phyloP scores from a whole-genome alignment of 2,329 filamentous ascomycete genomes.

The Trichoderma arundinaceum region DNA sequence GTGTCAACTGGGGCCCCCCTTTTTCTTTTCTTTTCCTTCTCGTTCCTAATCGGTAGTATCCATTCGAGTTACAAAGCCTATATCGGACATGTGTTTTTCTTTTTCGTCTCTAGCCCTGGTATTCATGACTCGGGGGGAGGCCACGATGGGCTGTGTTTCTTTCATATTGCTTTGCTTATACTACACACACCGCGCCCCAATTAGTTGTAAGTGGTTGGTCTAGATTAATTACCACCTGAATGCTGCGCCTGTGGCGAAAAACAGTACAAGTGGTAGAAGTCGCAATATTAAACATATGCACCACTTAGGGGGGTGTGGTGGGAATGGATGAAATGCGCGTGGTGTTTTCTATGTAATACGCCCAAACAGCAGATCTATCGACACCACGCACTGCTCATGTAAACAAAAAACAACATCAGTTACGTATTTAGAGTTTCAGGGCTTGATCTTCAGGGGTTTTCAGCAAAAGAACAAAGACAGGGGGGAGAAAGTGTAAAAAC shows the following conservation, averaged over 20 bases:
- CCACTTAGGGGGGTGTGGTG: not conserved
- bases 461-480: not conserved
- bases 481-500: too few species aligned
- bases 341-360: not conserved
- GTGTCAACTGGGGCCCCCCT: not conserved
- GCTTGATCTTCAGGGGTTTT: constrained; percentile 5
- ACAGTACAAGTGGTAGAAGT: not conserved
- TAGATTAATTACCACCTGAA: constrained; percentile 3
- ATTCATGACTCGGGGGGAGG: not conserved
- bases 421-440: not conserved
- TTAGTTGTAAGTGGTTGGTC: not conserved
- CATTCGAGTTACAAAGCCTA: not conserved
- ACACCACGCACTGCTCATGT: too few species aligned
- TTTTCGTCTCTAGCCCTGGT: not conserved
- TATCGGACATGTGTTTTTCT: not conserved
- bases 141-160: not conserved
- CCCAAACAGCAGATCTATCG: too few species aligned
- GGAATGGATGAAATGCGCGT: too few species aligned
- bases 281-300: constrained; percentile 10
- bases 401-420: too few species aligned
- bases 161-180: not conserved
- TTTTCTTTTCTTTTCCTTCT: too few species aligned
- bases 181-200: not conserved
- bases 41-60: not conserved
- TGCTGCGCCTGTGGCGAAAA: constrained; percentile 2